A percentile compares a stretch with the other conserved stretches of the same genome.
Evolutionary conservation across 192 early-diverging fungal species (phyloP).

Genomic region (Paraglomus brasilianum): DNA sequence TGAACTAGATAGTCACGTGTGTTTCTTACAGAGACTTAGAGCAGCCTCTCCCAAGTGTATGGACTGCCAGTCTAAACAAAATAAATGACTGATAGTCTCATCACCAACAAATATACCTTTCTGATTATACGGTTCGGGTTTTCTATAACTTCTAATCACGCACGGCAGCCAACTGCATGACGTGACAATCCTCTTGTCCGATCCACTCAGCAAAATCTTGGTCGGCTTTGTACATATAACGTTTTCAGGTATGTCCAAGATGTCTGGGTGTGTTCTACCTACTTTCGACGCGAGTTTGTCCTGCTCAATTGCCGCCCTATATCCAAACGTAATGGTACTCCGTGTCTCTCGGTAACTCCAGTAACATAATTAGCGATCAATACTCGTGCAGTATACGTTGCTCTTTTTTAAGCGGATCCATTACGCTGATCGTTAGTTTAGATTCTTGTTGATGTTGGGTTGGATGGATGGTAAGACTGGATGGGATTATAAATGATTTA

Average conservation of each 20-base stretch:
- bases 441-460: conserved; percentile 36
- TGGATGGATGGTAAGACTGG: conserved; percentile 21
- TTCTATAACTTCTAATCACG: conserved; percentile 85
- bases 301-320: conserved; percentile 81
- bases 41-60: too few relatives aligned
- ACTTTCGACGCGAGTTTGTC: conserved; percentile 73
- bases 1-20: too few relatives aligned
- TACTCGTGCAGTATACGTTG: conserved; percentile 86
- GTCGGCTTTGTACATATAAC: conserved; percentile 80
- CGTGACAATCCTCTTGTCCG: conserved; percentile 75
- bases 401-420: conserved; percentile 60
- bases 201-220: conserved; percentile 78
- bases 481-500: conserved; percentile 72
- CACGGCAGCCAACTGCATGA: conserved; percentile 90
- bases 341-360: conserved; percentile 90
- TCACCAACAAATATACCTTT: conserved; percentile 99
- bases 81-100: conserved; percentile 98
- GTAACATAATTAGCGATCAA: conserved; percentile 80
- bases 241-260: conserved; percentile 75
- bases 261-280: conserved; percentile 84
- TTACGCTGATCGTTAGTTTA: conserved; percentile 54
- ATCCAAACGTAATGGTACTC: conserved; percentile 79
- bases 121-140: conserved; percentile 98
- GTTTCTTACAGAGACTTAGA: too few relatives aligned
- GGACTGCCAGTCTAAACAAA: too few relatives aligned